Conservation (phyloP, 2,329 filamentous ascomycete species). For the Pestalotiopsis sp. region DNA sequence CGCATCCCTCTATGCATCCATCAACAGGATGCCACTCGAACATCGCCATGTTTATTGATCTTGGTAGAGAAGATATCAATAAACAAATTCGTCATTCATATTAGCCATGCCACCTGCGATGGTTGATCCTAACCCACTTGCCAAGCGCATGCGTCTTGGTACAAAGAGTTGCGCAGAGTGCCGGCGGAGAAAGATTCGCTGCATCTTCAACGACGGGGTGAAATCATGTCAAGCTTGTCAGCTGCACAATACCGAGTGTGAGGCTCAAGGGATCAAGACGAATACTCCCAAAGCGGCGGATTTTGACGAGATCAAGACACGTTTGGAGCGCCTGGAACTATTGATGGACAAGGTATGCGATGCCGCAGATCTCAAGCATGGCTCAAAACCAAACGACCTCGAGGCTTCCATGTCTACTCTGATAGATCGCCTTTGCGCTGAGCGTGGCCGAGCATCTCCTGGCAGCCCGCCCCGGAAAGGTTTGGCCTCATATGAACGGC, state of each 20-base stretch:
- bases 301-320: not conserved
- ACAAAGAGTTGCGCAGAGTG: slow-evolving; percentile 12
- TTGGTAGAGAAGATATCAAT: no score
- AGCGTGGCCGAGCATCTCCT: not conserved
- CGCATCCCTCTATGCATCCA: not conserved
- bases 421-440: not conserved
- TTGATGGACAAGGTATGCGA: not conserved
- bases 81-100: no score
- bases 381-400: not conserved
- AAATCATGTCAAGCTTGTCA: not conserved
- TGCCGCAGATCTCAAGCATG: not conserved
- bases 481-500: not conserved
- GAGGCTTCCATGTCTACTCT: not conserved
- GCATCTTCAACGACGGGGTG: not conserved
- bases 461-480: not conserved
- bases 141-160: slow-evolving; percentile 9
- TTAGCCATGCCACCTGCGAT: not conserved
- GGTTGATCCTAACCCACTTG: not conserved
- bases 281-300: not conserved
- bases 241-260: slow-evolving; percentile 1
- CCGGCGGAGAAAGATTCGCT: slow-evolving; percentile 7
- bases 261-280: not conserved
- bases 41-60: not conserved
- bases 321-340: not conserved
- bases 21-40: not conserved